Evolutionary conservation across 2,329 filamentous ascomycete genomes (phyloP), one percentile per base, ranked within the genome.

Genomic region (Fusarium keratoplasticum): DNA sequence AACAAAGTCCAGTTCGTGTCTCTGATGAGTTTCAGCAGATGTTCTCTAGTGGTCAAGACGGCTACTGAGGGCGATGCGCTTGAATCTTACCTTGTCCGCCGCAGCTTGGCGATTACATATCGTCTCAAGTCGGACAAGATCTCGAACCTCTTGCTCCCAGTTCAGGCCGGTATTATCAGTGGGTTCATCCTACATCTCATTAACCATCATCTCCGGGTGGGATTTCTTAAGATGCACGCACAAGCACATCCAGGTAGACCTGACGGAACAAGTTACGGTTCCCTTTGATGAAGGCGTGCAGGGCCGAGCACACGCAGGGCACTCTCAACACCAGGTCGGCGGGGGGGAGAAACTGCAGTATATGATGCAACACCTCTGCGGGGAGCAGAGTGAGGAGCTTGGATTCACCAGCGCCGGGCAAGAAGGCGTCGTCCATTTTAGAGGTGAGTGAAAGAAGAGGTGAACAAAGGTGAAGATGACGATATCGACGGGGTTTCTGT

Each of bases 231-330:
- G 20, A n/a, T 31, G 4, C 10, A 70, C 84, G 76, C 80, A 93
- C 91, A 64, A 91, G 85, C 50, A 82, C 80, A 18, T 84, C 83
- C 5, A 91, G 81, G 79, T 94, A 95, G 8, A 93, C 83, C 25
- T 88, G 86, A 68, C 89, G 91, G 80, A 87, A 92, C 14, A 95
- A 82, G 10, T 88, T 83, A 18, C 81, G 80, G 78, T 95, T 93
- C 50, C 84, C 85, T 58, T 83, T 85, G 61, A 93, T 84, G 71
- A 90, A 89, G 36, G 83, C 80, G 67, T 88, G 82, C 55, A 95
- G 82, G 13, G 77, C 79, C 20, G 82, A 85, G 79, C 89, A 93
- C 55, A 87, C 87, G 67, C 80, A 81, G 40, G 86, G 85, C 52
- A 93, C 78, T 9, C 82, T 79, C 2, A 85, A 83, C 10, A 52